Conservation (phyloP, 2,329 filamentous ascomycete species). For the Stachybotrys echinatus region DNA sequence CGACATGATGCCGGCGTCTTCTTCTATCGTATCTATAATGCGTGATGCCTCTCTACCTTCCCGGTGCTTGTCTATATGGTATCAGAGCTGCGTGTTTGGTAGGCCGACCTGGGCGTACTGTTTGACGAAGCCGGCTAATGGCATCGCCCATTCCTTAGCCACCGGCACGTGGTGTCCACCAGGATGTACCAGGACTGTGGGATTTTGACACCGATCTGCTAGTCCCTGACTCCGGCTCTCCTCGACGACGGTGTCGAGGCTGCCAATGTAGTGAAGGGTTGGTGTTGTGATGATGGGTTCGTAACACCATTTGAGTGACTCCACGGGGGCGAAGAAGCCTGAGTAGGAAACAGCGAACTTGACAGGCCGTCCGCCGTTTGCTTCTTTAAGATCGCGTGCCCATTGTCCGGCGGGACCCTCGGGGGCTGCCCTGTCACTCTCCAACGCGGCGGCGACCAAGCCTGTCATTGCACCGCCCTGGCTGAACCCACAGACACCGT, state of each 20-base stretch:
- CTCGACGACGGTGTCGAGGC: slow-evolving; percentile 82
- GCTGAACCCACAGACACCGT: slow-evolving; percentile 77
- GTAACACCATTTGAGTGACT: slow-evolving; percentile 59
- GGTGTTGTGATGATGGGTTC: slow-evolving; percentile 72
- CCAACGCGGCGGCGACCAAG: slow-evolving; percentile 68
- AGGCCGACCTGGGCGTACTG: slow-evolving; percentile 25
- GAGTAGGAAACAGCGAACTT: slow-evolving; percentile 74
- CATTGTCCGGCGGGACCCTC: slow-evolving; percentile 29
- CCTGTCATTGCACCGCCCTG: slow-evolving; percentile 72
- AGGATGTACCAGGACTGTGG: slow-evolving; percentile 62
- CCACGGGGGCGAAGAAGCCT: slow-evolving; percentile 64
- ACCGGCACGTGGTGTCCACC: slow-evolving; percentile 89
- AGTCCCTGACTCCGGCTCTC: slow-evolving; percentile 65
- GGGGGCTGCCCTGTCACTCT: slow-evolving; percentile 33
- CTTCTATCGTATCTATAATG: not conserved
- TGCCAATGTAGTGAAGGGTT: slow-evolving; percentile 75
- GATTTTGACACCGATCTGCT: slow-evolving; percentile 56
- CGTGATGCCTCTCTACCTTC: not conserved
- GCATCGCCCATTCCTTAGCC: slow-evolving; percentile 73
- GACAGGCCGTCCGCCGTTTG: slow-evolving; percentile 42
- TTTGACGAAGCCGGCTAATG: slow-evolving; percentile 66
- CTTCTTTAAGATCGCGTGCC: slow-evolving; percentile 39
- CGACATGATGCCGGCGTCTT: slow-evolving; percentile 17
- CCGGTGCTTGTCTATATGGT: slow-evolving; percentile 5
- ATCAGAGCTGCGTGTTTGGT: slow-evolving; percentile 17